These are phyloP conservation scores for Barnettozyma californica DNA, from an alignment of 805 yeast species.

Conservation along the genomic window DNA sequence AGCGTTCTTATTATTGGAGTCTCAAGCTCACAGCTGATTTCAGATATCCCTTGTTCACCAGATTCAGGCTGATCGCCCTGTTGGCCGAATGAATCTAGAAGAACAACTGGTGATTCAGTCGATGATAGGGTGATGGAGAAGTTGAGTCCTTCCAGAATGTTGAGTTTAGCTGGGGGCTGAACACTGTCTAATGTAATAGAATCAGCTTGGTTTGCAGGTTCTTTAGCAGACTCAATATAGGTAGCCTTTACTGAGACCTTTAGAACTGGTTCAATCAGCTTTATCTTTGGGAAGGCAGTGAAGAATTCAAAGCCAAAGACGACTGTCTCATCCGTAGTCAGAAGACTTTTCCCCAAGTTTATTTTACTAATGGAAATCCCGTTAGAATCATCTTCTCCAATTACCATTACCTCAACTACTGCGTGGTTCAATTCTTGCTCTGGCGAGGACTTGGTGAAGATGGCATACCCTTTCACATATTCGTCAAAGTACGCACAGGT, in stretches of 20 bases:
- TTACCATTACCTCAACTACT: not conserved
- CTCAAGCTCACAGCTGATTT: not conserved
- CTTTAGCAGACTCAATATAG: not conserved
- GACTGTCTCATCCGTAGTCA: not conserved
- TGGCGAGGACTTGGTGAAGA: slow-evolving; percentile 3
- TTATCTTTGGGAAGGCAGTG: slow-evolving; percentile 21
- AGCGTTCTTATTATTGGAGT: slow-evolving; percentile 33
- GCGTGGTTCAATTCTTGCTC: not conserved
- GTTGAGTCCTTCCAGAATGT: slow-evolving; percentile 16
- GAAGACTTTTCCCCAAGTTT: not conserved
- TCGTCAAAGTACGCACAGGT: slow-evolving; percentile 12
- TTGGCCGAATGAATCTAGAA: slow-evolving; percentile 17
- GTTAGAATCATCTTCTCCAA: not conserved
- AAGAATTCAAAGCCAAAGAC: slow-evolving; percentile 14
- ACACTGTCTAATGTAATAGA: not conserved
- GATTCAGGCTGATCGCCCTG: slow-evolving; percentile 7
- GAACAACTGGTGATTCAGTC: slow-evolving; percentile 4
- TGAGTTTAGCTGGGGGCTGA: slow-evolving; percentile 20
- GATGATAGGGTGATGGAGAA: slow-evolving; percentile 5
- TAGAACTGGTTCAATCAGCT: slow-evolving; percentile 16
- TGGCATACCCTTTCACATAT: slow-evolving; percentile 8
- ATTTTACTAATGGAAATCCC: not conserved
- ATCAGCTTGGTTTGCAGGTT: no score
- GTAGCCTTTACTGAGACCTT: slow-evolving; percentile 1
- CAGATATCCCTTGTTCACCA: not conserved